Evolutionary conservation across 2,329 filamentous ascomycete genomes (phyloP).

Genomic region (Cordyceps tenuipes): DNA sequence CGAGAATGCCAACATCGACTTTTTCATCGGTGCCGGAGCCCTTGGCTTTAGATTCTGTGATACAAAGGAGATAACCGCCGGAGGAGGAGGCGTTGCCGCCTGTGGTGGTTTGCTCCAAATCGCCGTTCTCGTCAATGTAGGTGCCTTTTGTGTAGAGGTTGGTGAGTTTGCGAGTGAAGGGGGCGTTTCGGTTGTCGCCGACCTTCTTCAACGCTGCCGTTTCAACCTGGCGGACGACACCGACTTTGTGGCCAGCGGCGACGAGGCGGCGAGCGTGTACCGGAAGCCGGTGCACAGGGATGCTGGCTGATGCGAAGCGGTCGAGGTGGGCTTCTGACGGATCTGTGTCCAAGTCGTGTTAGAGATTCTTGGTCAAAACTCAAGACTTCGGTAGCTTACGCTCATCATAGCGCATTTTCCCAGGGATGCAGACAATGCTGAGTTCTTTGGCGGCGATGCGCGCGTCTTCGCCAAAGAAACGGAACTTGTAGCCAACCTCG

Average conservation of each 20-base stretch:
- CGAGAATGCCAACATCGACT: slow-evolving; percentile 83
- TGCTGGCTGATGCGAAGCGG: slow-evolving; percentile 89
- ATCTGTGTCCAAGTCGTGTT: slow-evolving; percentile 35
- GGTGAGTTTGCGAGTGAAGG: slow-evolving; percentile 86
- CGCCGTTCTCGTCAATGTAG: slow-evolving; percentile 89
- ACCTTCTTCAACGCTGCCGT: slow-evolving; percentile 93
- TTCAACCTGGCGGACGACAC: slow-evolving; percentile 88
- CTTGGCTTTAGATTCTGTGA: slow-evolving; percentile 79
- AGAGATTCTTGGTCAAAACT: not conserved
- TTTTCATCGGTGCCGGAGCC: slow-evolving; percentile 81
- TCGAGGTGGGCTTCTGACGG: slow-evolving; percentile 86
- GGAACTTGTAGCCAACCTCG: slow-evolving; percentile 96
- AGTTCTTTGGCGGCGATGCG: slow-evolving; percentile 81
- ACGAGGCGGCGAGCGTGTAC: slow-evolving; percentile 93
- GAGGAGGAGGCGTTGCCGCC: slow-evolving; percentile 43
- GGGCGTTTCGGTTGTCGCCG: slow-evolving; percentile 86
- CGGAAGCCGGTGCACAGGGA: slow-evolving; percentile 82
- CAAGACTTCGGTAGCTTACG: slow-evolving; percentile 37
- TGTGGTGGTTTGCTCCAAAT: slow-evolving; percentile 48
- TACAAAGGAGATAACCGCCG: slow-evolving; percentile 85
- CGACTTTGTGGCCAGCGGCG: slow-evolving; percentile 88
- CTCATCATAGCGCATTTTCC: slow-evolving; percentile 90
- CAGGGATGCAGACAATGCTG: slow-evolving; percentile 92
- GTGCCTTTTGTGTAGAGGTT: slow-evolving; percentile 98
- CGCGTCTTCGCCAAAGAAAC: slow-evolving; percentile 94